phyloP scores from a whole-genome alignment of 2,329 filamentous ascomycete genomes.

The Sarocladium oryzae region DNA sequence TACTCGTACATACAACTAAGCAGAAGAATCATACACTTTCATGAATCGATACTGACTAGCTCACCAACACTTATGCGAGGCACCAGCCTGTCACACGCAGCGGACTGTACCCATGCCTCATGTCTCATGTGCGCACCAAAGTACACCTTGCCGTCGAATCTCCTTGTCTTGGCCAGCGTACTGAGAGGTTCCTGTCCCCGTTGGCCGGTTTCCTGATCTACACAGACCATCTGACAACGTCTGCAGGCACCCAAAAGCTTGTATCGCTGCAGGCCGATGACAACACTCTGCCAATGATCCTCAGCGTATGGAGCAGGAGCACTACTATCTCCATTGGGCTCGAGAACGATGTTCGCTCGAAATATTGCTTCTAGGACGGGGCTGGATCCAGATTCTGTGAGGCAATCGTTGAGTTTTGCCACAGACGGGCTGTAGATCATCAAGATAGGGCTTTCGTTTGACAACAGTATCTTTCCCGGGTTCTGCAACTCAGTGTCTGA shows the following conservation, averaged over 20 bases:
- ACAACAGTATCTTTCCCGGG: constrained; percentile 60
- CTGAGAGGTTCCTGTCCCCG: constrained; percentile 81
- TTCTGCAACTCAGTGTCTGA: constrained; percentile 42
- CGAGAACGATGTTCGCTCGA: constrained; percentile 78
- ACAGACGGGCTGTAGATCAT: constrained; percentile 76
- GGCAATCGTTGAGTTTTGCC: constrained; percentile 67
- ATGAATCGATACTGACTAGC: constrained; percentile 21
- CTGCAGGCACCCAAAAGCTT: constrained; percentile 77
- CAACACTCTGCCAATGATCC: constrained; percentile 66
- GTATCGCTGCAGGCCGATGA: constrained; percentile 58
- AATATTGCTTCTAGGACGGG: constrained; percentile 69
- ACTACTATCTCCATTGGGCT: constrained; percentile 9
- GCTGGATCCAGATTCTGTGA: constrained; percentile 55
- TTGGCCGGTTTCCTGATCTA: constrained; percentile 75
- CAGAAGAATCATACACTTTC: no score
- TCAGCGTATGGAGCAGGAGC: constrained; percentile 64
- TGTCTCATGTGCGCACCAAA: constrained; percentile 79
- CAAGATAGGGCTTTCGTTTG: constrained; percentile 92
- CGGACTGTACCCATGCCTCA: constrained; percentile 14
- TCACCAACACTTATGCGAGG: constrained; percentile 47
- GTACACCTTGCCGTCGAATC: constrained; percentile 75
- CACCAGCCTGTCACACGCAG: constrained; percentile 16
- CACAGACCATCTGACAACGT: constrained; percentile 92
- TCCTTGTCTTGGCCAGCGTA: constrained; percentile 79
- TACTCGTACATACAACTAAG: not conserved